Evolutionary conservation across 352 stramenopile genomes (phyloP).

Genomic region (Phytophthora citrophthora): DNA sequence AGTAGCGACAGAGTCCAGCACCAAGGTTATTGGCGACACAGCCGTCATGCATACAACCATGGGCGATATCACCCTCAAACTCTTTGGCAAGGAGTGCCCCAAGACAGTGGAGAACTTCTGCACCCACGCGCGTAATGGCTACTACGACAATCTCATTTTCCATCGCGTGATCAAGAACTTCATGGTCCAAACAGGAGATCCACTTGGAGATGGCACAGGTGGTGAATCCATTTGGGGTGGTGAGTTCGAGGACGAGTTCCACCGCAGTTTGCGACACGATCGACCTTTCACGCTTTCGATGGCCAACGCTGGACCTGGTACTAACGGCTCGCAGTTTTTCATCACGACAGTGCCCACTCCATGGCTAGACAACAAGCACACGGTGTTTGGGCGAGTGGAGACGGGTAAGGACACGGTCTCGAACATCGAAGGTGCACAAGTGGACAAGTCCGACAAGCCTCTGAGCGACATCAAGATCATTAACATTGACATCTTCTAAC

Average conservation of each 20-base stretch:
- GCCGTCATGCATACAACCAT: constrained; percentile 97
- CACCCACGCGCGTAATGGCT: constrained; percentile 95
- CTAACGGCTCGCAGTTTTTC: constrained; percentile 96
- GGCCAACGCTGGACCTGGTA: constrained; percentile 93
- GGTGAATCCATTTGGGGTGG: constrained; percentile 99
- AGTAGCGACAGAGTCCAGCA: constrained; percentile 80
- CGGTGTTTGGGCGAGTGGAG: constrained; percentile 92
- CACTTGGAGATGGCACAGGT: constrained; percentile 96
- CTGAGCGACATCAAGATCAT: constrained; percentile 88
- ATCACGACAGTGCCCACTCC: constrained; percentile 98
- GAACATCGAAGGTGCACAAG: constrained; percentile 93
- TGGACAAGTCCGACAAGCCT: constrained; percentile 85
- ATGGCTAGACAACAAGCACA: constrained; percentile 98
- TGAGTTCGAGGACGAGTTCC: constrained; percentile 99
- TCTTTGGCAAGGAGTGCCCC: constrained; percentile 96
- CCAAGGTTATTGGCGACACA: constrained; percentile 72
- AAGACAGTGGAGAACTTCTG: constrained; percentile 99
- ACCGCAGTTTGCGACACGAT: constrained; percentile 94
- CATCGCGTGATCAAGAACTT: constrained; percentile 99
- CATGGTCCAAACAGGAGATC: constrained; percentile 97
- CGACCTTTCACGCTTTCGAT: constrained; percentile 98
- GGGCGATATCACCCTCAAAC: constrained; percentile 97
- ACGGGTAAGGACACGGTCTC: constrained; percentile 97
- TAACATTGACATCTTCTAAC: constrained; percentile 88
- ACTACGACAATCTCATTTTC: constrained; percentile 99